Percentiles rank a stretch among this genome's conserved stretches.
Evolutionary conservation across 78 protist species (phyloP).

Genomic region (Isochrysis galbana): DNA sequence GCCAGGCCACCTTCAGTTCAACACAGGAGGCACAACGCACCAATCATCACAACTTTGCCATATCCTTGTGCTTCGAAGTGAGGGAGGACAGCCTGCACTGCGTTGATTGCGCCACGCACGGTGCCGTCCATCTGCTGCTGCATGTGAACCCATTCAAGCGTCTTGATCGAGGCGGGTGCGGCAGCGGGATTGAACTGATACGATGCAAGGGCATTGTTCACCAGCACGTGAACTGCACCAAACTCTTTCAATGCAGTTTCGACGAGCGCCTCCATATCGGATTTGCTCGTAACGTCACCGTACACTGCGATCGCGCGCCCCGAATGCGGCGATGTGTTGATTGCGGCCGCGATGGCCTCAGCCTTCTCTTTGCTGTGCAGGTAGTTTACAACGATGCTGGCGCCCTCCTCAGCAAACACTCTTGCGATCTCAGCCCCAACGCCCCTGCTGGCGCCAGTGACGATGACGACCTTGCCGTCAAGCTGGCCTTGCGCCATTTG

Average conservation of each 20-base stretch:
- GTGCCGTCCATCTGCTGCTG: background rate
- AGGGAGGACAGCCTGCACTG: background rate
- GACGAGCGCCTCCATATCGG: background rate
- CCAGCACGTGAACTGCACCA: background rate
- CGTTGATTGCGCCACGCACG: background rate
- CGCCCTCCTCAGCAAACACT: background rate
- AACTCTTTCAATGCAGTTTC: background rate
- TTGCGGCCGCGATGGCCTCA: background rate
- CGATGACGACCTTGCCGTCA: background rate
- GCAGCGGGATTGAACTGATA: background rate
- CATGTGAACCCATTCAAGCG: background rate
- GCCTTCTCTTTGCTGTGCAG: background rate
- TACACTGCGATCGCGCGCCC: background rate
- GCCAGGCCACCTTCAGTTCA: background rate
- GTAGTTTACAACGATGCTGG: background rate
- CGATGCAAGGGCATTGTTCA: background rate
- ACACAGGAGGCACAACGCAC: background rate
- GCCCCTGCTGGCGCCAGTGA: background rate
- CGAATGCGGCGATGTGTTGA: background rate
- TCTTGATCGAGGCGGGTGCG: background rate
- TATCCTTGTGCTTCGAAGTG: background rate
- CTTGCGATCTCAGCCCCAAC: background rate
- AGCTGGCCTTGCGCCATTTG: background rate
- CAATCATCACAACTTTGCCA: background rate
- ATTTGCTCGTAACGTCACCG: background rate